These are phyloP conservation scores for Microascus cirrosus DNA, from an alignment of 2,329 filamentous ascomycete species.

Conservation along the genomic window DNA sequence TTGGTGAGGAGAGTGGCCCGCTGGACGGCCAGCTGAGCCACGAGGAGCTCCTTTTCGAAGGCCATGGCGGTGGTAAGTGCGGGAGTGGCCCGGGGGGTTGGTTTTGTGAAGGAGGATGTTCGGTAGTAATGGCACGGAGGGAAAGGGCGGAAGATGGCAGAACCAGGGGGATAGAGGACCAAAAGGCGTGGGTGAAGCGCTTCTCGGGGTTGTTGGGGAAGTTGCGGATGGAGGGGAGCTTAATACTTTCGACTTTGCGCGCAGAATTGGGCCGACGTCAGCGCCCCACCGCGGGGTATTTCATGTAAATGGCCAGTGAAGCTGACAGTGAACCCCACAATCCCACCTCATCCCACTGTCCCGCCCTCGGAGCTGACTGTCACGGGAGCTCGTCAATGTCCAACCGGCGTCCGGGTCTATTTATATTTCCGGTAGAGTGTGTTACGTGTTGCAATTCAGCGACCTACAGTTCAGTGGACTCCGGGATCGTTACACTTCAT, in stretches of 20 bases:
- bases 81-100: not conserved
- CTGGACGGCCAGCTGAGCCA: slow-evolving; percentile 83
- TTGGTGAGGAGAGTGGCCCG: slow-evolving; percentile 50
- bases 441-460: no score
- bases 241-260: not conserved
- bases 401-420: no score
- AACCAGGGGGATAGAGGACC: no score
- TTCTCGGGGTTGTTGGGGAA: not conserved
- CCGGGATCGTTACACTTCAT: no score
- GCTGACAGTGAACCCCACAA: not conserved
- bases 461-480: no score
- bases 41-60: slow-evolving; percentile 58
- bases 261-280: not conserved
- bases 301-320: not conserved
- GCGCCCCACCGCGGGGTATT: not conserved
- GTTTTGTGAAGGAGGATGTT: not conserved
- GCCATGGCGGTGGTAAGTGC: slow-evolving; percentile 16
- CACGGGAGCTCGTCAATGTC: no score
- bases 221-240: not conserved
- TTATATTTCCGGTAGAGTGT: no score
- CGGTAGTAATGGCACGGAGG: not conserved
- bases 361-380: no score
- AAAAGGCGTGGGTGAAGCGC: not conserved
- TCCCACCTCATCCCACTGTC: not conserved
- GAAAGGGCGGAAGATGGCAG: no score